Base-by-base conservation (phyloP, 2,329 filamentous ascomycete genomes). In the Calonectria multiphialidica region DNA sequence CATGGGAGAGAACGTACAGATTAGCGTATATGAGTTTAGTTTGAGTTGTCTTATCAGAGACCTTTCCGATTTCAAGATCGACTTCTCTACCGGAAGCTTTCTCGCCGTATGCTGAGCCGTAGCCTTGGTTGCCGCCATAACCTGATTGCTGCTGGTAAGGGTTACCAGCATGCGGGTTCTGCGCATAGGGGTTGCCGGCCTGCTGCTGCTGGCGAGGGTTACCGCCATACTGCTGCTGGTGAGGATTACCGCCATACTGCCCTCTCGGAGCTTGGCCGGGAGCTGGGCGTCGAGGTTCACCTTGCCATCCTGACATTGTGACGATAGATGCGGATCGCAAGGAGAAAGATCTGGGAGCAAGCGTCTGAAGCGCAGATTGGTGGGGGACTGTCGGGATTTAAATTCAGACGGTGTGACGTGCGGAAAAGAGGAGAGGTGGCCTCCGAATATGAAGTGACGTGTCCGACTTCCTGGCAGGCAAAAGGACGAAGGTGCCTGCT, bases 1-100 rank as follows among this genome's bases (percentile, higher is more conserved):
- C 12, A 42, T n/a, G n/a, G 8, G 15, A 23, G 21, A 44, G 45
- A 53, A 82, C 90, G 83, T 82, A 92, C 90, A 93, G 80, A 79
- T 94, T 94, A 21, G 88, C 87, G 80, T 92, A 94, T 49, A 92
- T 93, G 75, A 92, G 90, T 67, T 87, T 81, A 23, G 81, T 79
- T 77, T 91, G 90, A 1, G 92, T 86, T 37, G 88, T 90, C 81
- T 91, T 91, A 77, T 88, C 87, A n/a, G 84, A 79, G 7, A 88
- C 82, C 79, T 88, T 88, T 61, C 84, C 84, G 6, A 88, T 82
- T 47, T 82, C 81, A 47, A 89, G 80, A 7, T 78, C 79, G 25
- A 88, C 81, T 44, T 77, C 80, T 44, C 74, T 70, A 18, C 77
- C 76, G 2, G 78, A 70, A 1, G 75, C 70, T 72, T 84, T 84